phyloP scores from a whole-genome alignment of 768 basidiomycete genomes.

The Tylopilus vinaceipallidus region DNA sequence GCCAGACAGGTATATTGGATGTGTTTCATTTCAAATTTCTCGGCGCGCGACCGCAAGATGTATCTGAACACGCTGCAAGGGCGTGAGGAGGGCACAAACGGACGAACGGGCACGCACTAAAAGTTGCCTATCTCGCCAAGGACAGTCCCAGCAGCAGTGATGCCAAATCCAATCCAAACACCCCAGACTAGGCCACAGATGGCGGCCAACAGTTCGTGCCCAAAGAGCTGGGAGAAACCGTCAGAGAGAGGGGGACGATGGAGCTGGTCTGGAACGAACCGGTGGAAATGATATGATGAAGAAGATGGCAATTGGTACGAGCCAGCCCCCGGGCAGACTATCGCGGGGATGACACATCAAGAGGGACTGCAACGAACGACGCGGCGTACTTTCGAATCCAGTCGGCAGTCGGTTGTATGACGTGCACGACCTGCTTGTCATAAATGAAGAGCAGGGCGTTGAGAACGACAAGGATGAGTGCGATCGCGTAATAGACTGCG shows the following conservation, averaged over 20 bases:
- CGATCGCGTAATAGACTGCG: conserved; percentile 48
- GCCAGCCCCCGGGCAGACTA: conserved; percentile 61
- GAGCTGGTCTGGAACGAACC: conserved; percentile 36
- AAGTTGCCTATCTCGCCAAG: conserved; percentile 87
- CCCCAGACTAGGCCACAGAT: conserved; percentile 92
- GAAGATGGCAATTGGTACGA: conserved; percentile 76
- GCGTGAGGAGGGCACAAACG: conserved; percentile 10
- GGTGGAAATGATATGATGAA: conserved; percentile 89
- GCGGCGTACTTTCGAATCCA: conserved; percentile 42
- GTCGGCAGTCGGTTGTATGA: conserved; percentile 45
- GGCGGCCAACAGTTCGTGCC: conserved; percentile 88
- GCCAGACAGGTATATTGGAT: conserved; percentile 62
- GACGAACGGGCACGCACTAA: conserved; percentile 51
- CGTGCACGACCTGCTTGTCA: conserved; percentile 56
- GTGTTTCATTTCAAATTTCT: conserved; percentile 62
- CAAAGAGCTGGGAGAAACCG: conserved; percentile 60
- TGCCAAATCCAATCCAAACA: conserved; percentile 81
- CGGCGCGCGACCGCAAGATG: conserved; percentile 69
- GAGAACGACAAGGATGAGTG: conserved; percentile 46
- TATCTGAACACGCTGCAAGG: conserved; percentile 74
- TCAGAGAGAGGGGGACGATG: conserved; percentile 1
- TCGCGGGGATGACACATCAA: neutral
- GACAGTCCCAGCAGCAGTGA: conserved; percentile 81
- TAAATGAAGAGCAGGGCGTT: conserved; percentile 56
- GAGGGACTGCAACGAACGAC: neutral